Base-by-base conservation (phyloP, 2,329 filamentous ascomycete genomes). In the Didymella segeticola region DNA sequence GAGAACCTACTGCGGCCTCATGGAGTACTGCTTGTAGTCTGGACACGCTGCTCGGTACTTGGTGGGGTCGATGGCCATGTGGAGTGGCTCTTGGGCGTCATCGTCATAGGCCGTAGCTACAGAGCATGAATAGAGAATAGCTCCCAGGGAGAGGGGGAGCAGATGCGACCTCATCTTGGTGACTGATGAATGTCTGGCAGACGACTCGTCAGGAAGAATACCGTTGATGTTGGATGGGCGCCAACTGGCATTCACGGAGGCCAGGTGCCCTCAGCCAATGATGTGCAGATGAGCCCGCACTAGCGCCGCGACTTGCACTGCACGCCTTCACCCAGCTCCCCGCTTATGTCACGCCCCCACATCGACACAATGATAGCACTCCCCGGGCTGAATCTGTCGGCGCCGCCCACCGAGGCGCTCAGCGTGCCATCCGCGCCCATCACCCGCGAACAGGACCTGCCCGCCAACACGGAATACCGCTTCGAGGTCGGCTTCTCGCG, bases 21-120 rank as follows among this genome's bases (percentile, higher is more conserved):
- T 79, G 1, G 87, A 80, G 72, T 88, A 89, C 39, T 76, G 70
- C 15, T 80, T 79, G 71, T 89, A 90, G 69, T 89, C 85, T 2
- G 88, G 88, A 73, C 88, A 90, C 36, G 82, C 84, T 55, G 69
- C 66, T 53, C 62, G 67, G 56, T 73, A 75, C 47, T 71, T 74
- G 22, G 62, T 61, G 14, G 68, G 70, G 39, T 75, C 71, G 39
- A 75, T 64, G 3, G 57, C 58, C 10, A 50, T 54, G 42, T 45
- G 60, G 22, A 75, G 30, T 23, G 69, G 70, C 36, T 75, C 71
- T 58, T 74, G 72, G 3, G 60, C 37, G n/a, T 41, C 56, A 22
- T 54, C 63, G 2, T 38, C 43, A 17, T 55, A 50, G 23, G 54
- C 42, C 20, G 59, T 30, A 31, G 58, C 60, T 20, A 55, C 61